Evolutionary conservation across 2,329 filamentous ascomycete genomes (phyloP).

Genomic region (Sporothrix globosa): DNA sequence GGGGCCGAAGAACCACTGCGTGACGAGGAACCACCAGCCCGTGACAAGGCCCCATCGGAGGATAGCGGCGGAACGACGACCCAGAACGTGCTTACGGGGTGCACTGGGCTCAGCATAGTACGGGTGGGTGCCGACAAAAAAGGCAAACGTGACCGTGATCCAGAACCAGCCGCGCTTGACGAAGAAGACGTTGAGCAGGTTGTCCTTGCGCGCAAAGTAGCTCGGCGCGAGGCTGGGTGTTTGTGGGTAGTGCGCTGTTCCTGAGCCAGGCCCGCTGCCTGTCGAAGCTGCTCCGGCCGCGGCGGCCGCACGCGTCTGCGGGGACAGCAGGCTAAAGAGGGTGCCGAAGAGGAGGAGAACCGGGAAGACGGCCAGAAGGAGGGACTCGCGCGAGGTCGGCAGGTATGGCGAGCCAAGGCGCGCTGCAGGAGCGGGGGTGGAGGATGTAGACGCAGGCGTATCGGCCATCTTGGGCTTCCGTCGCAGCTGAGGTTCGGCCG

Average conservation of each 20-base stretch:
- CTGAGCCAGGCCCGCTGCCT: conserved; percentile 34
- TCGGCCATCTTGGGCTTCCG: conserved; percentile 32
- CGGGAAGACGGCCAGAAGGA: conserved; percentile 73
- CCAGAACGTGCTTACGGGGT: conserved; percentile 31
- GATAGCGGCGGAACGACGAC: conserved; percentile 53
- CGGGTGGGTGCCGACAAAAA: conserved; percentile 72
- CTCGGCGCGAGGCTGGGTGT: conserved; percentile 61
- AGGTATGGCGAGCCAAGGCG: conserved; percentile 50
- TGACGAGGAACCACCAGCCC: conserved; percentile 78
- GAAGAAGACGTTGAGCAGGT: conserved; percentile 89
- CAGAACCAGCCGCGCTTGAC: conserved; percentile 96
- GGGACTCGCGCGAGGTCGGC: conserved; percentile 68
- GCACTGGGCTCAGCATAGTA: conserved; percentile 34
- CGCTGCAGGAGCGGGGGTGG: not conserved
- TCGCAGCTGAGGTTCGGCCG: conserved; percentile 25
- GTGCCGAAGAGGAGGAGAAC: conserved; percentile 77
- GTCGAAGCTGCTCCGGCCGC: conserved; percentile 57
- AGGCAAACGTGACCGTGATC: conserved; percentile 74
- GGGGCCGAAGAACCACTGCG: conserved; percentile 96
- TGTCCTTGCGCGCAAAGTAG: conserved; percentile 94
- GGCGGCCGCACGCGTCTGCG: conserved; percentile 64
- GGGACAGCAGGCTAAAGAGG: conserved; percentile 77
- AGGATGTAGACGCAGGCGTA: not conserved
- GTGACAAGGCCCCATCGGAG: conserved; percentile 75
- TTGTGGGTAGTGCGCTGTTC: conserved; percentile 44